These are phyloP conservation scores for Leptodontidium sp. DNA, from an alignment of 2,329 filamentous ascomycete species.

Conservation along the genomic window DNA sequence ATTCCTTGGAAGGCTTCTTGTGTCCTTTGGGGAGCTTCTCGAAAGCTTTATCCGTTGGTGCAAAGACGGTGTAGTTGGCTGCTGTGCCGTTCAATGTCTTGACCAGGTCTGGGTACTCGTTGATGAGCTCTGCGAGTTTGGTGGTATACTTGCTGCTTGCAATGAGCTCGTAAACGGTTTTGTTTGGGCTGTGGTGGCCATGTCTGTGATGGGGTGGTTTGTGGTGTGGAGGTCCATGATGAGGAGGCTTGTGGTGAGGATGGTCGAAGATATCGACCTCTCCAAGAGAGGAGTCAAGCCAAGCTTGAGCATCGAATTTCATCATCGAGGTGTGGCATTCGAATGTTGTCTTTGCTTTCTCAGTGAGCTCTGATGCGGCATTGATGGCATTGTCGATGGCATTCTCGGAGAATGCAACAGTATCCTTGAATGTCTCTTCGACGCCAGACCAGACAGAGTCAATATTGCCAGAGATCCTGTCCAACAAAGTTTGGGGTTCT, in stretches of 20 bases:
- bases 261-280: constrained; percentile 43
- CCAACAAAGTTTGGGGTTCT: constrained; percentile 43
- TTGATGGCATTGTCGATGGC: constrained; percentile 45
- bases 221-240: constrained; percentile 40
- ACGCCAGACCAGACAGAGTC: constrained; percentile 39
- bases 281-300: constrained; percentile 47
- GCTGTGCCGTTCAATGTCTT: constrained; percentile 76
- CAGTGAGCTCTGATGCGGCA: constrained; percentile 33
- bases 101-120: constrained; percentile 76
- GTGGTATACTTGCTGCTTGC: constrained; percentile 78
- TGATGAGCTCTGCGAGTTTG: constrained; percentile 78
- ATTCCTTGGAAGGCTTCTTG: constrained; percentile 72
- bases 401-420: constrained; percentile 41
- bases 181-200: constrained; percentile 56
- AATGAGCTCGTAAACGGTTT: constrained; percentile 84
- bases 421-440: constrained; percentile 42
- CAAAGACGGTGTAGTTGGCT: constrained; percentile 82
- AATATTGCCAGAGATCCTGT: constrained; percentile 48
- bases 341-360: constrained; percentile 39
- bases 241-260: constrained; percentile 41
- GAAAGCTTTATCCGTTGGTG: constrained; percentile 80
- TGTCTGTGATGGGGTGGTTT: constrained; percentile 46
- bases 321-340: constrained; percentile 45
- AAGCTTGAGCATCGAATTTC: constrained; percentile 45
- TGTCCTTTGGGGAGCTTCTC: constrained; percentile 62